phyloP scores from a whole-genome alignment of 768 basidiomycete genomes.

The Pleurotus giganteus region DNA sequence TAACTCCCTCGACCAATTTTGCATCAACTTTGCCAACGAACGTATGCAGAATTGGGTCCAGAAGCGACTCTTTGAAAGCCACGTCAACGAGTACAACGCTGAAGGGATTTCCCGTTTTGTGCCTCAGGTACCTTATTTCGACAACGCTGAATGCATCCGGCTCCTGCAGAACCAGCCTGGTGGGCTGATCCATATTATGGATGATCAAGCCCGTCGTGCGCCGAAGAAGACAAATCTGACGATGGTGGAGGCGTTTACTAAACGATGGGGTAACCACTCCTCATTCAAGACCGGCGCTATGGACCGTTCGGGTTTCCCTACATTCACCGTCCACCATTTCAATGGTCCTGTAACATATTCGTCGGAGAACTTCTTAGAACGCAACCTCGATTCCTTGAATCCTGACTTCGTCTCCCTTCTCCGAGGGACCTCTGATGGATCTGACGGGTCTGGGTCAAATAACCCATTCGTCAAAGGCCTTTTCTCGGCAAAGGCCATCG shows the following conservation, averaged over 20 bases:
- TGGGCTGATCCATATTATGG: slow-evolving; percentile 95
- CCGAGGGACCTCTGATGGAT: slow-evolving; percentile 48
- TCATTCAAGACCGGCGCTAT: slow-evolving; percentile 82
- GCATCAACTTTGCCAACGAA: slow-evolving; percentile 96
- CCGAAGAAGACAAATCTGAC: slow-evolving; percentile 91
- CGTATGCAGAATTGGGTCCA: slow-evolving; percentile 83
- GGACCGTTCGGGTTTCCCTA: slow-evolving; percentile 76
- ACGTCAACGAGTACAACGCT: slow-evolving; percentile 77
- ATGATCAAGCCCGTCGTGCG: slow-evolving; percentile 85
- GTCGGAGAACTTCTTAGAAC: slow-evolving; percentile 83
- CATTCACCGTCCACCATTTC: slow-evolving; percentile 91
- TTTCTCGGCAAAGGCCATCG: slow-evolving; percentile 86
- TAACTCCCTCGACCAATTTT: slow-evolving; percentile 96
- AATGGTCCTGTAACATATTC: slow-evolving; percentile 92
- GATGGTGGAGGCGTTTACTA: slow-evolving; percentile 93
- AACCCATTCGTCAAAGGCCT: slow-evolving; percentile 92
- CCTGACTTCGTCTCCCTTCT: slow-evolving; percentile 92
- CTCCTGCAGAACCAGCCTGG: slow-evolving; percentile 85
- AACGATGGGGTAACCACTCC: slow-evolving; percentile 92
- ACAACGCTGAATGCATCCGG: slow-evolving; percentile 87
- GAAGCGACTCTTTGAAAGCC: slow-evolving; percentile 74
- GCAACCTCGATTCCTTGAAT: slow-evolving; percentile 86
- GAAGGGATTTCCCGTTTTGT: slow-evolving; percentile 76
- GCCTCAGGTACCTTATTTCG: slow-evolving; percentile 77
- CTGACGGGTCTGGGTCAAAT: slow-evolving; percentile 74